Base-by-base conservation (phyloP, 2,329 filamentous ascomycete species). In the Coniochaeta pulveracea region DNA sequence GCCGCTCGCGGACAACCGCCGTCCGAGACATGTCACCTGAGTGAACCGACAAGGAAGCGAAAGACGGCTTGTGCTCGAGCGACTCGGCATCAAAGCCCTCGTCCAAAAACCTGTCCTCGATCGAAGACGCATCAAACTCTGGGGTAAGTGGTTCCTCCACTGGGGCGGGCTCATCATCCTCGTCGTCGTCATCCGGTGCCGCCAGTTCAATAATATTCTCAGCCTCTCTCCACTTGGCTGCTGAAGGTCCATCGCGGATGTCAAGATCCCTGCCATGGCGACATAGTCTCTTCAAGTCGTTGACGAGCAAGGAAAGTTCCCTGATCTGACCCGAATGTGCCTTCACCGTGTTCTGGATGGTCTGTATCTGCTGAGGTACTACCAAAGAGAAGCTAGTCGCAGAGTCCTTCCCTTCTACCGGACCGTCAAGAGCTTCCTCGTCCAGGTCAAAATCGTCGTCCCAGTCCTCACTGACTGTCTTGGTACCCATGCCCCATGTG, bases 151-250 rank as follows among this genome's bases (percentile, higher is more conserved):
- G 18, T 2, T 31, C 19, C 5, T 31, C 28, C n/a, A n/a, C n/a
- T n/a, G n/a, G n/a, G n/a, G 40, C 54, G 10, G 56, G 51, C 24
- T 48, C 42, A 11, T 53, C 52, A 10, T 62, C 59, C 5, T 58
- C 45, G 30, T 70, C 63, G 30, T 80, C 75, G 23, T 75, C 71
- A 40, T 80, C 76, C 2, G 76, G 76, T 2, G 76, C 79, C 28
- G 84, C 85, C n/a, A 93, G 61, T 21, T 83, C 80, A 49, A 93
- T 91, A 56, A 93, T 88, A 10, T 82, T 83, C 51, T 91, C 82
- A 2, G 85, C 84, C 51, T 91, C 83, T 45, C 76, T 74, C 82
- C 83, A 93, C 29, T 83, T 62, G 10, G 61, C 59, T 10, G 66
- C 64, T 15, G 76, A 67, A 5, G 66, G 50, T 6, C 80, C 80